Conservation (phyloP, 176 grass and related monocot genomes). For the Rhynchospora breviuscula region DNA sequence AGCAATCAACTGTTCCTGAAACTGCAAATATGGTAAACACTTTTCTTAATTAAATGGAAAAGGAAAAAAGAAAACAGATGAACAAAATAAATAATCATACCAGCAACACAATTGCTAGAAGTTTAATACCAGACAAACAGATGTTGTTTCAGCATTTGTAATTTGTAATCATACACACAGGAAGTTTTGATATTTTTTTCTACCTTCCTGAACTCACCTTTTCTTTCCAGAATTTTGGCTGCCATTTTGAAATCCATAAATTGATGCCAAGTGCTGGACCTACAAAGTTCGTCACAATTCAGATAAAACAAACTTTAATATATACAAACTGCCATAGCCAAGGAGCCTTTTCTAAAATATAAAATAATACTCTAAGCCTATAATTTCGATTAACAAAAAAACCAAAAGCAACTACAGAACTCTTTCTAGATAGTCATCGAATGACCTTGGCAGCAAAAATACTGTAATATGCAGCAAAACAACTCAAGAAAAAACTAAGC, state of each 20-base stretch:
- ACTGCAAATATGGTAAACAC: no score
- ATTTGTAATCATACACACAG: no score
- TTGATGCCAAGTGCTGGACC: conserved; percentile 76
- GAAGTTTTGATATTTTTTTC: background rate
- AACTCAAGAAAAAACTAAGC: no score
- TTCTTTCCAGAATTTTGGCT: conserved; percentile 91
- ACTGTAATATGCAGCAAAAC: no score
- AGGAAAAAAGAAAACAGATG: no score
- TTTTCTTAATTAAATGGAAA: no score
- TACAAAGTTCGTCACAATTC: conserved; percentile 29
- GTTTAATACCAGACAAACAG: background rate
- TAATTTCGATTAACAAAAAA: background rate
- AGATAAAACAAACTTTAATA: background rate
- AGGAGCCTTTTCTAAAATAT: background rate
- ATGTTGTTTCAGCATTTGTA: background rate
- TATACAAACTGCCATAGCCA: background rate
- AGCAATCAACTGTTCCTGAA: no score
- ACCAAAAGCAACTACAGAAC: background rate
- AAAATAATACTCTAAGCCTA: background rate
- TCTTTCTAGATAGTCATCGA: no score
- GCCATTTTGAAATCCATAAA: conserved; percentile 71
- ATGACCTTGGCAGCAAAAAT: no score
- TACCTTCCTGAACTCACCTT: conserved; percentile 37
- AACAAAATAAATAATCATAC: no score
- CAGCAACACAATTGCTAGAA: no score